Evolutionary conservation across 352 stramenopile species (phyloP), one percentile per base, ranked within the genome.

Genomic region (Pilasporangium apinafurcum): DNA sequence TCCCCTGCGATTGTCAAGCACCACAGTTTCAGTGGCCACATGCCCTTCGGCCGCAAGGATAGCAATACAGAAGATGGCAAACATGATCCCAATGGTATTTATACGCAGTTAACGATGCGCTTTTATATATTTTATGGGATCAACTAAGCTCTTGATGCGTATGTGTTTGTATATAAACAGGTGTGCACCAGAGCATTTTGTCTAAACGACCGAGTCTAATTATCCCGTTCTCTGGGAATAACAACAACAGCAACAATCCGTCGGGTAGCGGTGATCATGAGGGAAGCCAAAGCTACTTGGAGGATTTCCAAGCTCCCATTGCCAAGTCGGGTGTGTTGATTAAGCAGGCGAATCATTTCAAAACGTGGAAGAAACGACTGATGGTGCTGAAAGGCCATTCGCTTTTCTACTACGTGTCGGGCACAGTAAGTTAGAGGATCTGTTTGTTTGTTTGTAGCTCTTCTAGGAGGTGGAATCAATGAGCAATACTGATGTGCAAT

Each of bases 341-440:
- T 48, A 92, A 92, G 36, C 81, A 92, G 57, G 79, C 78, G 2
- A 89, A 92, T 47, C 81, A 92, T 54, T 83, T 92, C 35, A 92
- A 92, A 58, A 92, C 80, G 36, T 92, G 81, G 81, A 92, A 92
- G 51, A 92, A 92, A 51, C 76, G 81, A 1, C 69, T 90, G 17
- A 92, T 92, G 81, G 79, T 92, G 60, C 71, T 92, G 12, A 89
- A 88, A 50, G 81, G 81, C 1, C 81, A 92, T 46, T 90, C 78
- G 37, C 64, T 92, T 22, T 92, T 92, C 52, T 92, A 92, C 70
- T 92, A 92, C 55, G 81, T 91, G 26, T 91, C 79, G 4, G 79
- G 81, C 41, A 88, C 78, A 68, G 79, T 92, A 74, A 22, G 65
- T 44, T 16, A 17, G 22, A 31, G 18, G 21, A 30, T 48, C 37